These are phyloP conservation scores for Kondoa subrosea DNA, from an alignment of 768 basidiomycete species.

Conservation along the genomic window DNA sequence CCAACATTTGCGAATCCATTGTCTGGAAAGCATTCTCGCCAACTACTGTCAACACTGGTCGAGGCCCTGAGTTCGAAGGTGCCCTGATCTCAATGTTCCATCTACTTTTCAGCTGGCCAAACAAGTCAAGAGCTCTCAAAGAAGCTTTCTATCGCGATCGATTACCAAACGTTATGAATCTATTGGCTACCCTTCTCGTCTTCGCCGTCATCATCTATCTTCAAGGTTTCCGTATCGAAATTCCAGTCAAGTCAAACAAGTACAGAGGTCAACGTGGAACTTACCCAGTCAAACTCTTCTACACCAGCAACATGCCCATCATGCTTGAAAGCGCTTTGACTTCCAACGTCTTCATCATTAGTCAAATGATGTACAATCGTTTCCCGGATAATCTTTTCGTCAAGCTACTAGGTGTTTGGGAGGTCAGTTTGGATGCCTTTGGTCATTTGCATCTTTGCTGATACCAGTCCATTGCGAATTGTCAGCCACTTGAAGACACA, in stretches of 20 bases:
- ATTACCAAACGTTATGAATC: slow-evolving; percentile 93
- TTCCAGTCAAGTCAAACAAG: slow-evolving; percentile 89
- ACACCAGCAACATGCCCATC: slow-evolving; percentile 98
- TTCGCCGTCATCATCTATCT: slow-evolving; percentile 94
- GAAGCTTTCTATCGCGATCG: slow-evolving; percentile 98
- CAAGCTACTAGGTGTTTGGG: slow-evolving; percentile 86
- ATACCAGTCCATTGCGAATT: not conserved
- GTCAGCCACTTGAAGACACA: slow-evolving; percentile 77
- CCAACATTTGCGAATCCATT: slow-evolving; percentile 98
- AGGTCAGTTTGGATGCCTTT: slow-evolving; percentile 43
- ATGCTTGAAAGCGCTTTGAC: slow-evolving; percentile 92
- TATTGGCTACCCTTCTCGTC: slow-evolving; percentile 75
- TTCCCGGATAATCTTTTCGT: slow-evolving; percentile 88
- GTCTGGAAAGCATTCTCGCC: slow-evolving; percentile 99
- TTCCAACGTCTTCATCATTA: slow-evolving; percentile 85
- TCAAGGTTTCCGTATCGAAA: slow-evolving; percentile 96
- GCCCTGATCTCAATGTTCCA: slow-evolving; percentile 94
- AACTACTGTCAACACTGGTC: slow-evolving; percentile 92
- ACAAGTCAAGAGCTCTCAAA: slow-evolving; percentile 87
- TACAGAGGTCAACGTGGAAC: slow-evolving; percentile 90
- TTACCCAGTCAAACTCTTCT: slow-evolving; percentile 97
- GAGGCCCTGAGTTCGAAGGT: slow-evolving; percentile 95
- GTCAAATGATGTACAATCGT: slow-evolving; percentile 79
- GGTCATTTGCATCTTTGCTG: not conserved
- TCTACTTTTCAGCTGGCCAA: slow-evolving; percentile 91